Evolutionary conservation across 2,329 filamentous ascomycete species (phyloP), one percentile per base, ranked within the genome.

Genomic region (Pestalotiopsis sp.): DNA sequence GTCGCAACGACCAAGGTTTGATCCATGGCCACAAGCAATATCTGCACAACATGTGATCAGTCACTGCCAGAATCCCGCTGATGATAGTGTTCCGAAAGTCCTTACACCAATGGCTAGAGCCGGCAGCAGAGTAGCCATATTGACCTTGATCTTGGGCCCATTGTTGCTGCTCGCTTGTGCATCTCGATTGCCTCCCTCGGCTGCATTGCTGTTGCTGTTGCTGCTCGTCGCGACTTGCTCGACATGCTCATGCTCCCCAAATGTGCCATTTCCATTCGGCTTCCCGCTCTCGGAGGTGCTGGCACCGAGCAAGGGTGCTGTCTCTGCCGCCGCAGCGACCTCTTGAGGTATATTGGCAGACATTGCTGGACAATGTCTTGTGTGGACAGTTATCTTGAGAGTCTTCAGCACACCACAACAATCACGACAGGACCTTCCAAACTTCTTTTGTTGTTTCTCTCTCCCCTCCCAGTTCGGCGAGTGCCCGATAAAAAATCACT

Each of bases 1-100:
- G 87, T 90, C n/a, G 90, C 89, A 63, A 95, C 89, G 38, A 93
- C 90, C 67, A 95, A 89, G 0, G 93, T 93, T 78, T 94, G 92
- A 76, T 95, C 93, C 65, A 91, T 85, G 4, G 92, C 91, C 23
- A 90, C 87, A 7, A 95, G 84, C 76, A 93, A 93, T 56, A 94
- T 82, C 90, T 92, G 13, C 17, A 61, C n/a, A 4, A 62, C 23
- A 7, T n/a, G 27, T 17, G 9, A 45, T 65, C 39, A 65, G 62
- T 39, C 17, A 25, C 20, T 49, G 20, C 5, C 14, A 27, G 20
- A 36, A 12, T 31, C 4, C 61, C n/a, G 7, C 11, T 31, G 17
- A 17, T 36, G 31, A 36, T 36, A 36, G n/a, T 38, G 17, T 61
- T 63, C 36, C 61, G 38, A 3, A n/a, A 23, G n/a, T 20, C 69